phyloP scores from a whole-genome alignment of 75 land plant species.

The Picea sitchensis region DNA sequence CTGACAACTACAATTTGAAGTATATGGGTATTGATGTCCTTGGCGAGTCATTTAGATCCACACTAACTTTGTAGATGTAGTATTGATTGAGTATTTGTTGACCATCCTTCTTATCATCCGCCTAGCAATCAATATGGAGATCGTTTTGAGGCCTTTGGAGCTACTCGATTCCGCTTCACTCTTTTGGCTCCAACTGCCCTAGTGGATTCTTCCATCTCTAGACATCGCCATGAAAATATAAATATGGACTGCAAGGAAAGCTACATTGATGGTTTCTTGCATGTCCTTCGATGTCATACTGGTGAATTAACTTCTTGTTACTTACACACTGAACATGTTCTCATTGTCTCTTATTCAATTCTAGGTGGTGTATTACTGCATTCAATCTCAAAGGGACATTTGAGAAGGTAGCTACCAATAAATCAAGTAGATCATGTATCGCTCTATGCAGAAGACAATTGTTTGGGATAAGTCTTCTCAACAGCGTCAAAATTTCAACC shows the following conservation, averaged over 20 bases:
- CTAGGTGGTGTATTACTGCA: conserved; percentile 72
- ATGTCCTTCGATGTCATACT: conserved; percentile 87
- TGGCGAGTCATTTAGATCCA: too few species aligned
- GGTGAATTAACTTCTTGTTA: conserved; percentile 68
- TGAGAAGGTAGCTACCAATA: conserved; percentile 53
- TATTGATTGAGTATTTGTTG: too few species aligned
- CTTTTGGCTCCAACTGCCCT: conserved; percentile 32
- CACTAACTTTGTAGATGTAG: too few species aligned
- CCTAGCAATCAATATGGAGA: too few species aligned
- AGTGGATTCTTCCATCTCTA: conserved; percentile 26
- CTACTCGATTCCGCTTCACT: background rate
- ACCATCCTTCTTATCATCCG: too few species aligned
- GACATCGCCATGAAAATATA: conserved; percentile 12
- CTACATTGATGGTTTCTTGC: conserved; percentile 84
- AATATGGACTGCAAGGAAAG: conserved; percentile 41
- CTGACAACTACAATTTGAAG: too few species aligned
- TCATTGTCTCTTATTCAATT: conserved; percentile 68
- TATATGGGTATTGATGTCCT: too few species aligned
- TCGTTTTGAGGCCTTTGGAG: too few species aligned
- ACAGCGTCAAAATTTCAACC: conserved; percentile 57
- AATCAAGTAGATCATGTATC: conserved; percentile 64
- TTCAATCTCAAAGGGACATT: conserved; percentile 75
- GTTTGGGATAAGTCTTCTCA: conserved; percentile 58
- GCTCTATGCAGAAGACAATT: conserved; percentile 71
- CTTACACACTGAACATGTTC: conserved; percentile 72